Conservation (phyloP, 306 rosid genomes). For the Echinosophora koreensis region DNA sequence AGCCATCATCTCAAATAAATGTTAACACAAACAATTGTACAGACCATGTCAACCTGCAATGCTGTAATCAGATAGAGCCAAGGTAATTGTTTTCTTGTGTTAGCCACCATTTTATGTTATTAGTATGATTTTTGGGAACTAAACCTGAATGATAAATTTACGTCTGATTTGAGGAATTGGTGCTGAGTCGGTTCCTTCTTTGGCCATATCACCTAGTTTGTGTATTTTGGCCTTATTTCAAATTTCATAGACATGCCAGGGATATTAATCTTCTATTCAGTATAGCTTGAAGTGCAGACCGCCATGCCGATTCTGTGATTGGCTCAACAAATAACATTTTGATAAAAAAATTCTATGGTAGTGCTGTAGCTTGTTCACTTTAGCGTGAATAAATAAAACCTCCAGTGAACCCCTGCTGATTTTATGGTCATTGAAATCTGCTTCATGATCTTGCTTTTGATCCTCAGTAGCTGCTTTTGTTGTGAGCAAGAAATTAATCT, state of each 20-base stretch:
- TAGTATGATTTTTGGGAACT: constrained; percentile 36
- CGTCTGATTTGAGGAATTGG: constrained; percentile 27
- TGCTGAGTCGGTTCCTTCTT: constrained; percentile 28
- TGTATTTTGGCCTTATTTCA: constrained; percentile 27
- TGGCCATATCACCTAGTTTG: constrained; percentile 18
- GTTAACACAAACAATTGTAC: constrained; percentile 44
- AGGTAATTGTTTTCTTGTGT: constrained; percentile 56
- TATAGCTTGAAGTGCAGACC: constrained; percentile 2
- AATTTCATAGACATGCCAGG: constrained; percentile 5
- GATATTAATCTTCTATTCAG: constrained; percentile 36
- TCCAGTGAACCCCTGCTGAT: neutral
- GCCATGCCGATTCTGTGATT: constrained; percentile 22
- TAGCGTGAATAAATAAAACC: constrained; percentile 7
- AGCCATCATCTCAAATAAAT: constrained; percentile 49
- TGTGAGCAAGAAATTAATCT: neutral
- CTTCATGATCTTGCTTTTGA: constrained; percentile 23
- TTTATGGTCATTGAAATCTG: constrained; percentile 3
- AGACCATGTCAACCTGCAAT: constrained; percentile 54
- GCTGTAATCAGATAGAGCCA: constrained; percentile 57
- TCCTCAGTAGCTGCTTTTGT: neutral
- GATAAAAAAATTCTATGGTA: neutral
- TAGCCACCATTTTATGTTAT: constrained; percentile 31
- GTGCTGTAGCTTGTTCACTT: constrained; percentile 13
- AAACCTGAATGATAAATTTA: constrained; percentile 13
- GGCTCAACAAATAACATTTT: constrained; percentile 14